A percentile compares a stretch with the other conserved stretches of the same genome.
phyloP scores from a whole-genome alignment of 441 rosid species.

The Lepidium campestre region DNA sequence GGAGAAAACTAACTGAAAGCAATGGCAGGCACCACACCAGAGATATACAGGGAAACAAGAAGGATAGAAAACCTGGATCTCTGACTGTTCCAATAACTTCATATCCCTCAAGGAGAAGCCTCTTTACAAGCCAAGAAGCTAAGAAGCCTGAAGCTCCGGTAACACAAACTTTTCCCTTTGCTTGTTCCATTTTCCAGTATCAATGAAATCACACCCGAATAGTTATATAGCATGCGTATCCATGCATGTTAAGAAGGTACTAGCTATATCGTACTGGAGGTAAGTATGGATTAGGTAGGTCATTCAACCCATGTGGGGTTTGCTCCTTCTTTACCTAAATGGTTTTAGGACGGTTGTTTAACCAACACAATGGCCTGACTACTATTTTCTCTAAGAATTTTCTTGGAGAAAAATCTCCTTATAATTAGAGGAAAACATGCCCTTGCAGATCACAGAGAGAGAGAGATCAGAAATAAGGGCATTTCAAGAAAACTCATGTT shows the following conservation, averaged over 20 bases:
- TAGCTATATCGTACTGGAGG: conserved; percentile 5
- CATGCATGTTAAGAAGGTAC: neutral
- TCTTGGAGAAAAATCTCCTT: neutral
- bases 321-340: conserved; percentile 1
- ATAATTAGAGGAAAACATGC: neutral
- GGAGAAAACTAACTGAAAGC: neutral
- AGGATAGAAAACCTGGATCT: conserved; percentile 51
- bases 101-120: conserved; percentile 68
- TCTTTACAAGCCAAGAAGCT: conserved; percentile 84
- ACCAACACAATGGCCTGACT: conserved; percentile 1
- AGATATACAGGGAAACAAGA: neutral
- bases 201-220: neutral
- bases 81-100: conserved; percentile 76
- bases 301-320: conserved; percentile 17
- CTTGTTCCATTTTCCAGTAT: conserved; percentile 23
- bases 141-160: conserved; percentile 82
- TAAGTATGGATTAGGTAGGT: conserved; percentile 25
- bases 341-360: conserved; percentile 9
- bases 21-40: neutral
- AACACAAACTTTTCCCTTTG: conserved; percentile 60
- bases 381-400: neutral
- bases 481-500: neutral
- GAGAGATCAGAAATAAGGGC: neutral
- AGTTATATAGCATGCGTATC: conserved; percentile 13
- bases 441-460: neutral